These are phyloP conservation scores for Pseudogymnoascus sp. DNA, from an alignment of 2,329 filamentous ascomycete species.

Conservation along the genomic window DNA sequence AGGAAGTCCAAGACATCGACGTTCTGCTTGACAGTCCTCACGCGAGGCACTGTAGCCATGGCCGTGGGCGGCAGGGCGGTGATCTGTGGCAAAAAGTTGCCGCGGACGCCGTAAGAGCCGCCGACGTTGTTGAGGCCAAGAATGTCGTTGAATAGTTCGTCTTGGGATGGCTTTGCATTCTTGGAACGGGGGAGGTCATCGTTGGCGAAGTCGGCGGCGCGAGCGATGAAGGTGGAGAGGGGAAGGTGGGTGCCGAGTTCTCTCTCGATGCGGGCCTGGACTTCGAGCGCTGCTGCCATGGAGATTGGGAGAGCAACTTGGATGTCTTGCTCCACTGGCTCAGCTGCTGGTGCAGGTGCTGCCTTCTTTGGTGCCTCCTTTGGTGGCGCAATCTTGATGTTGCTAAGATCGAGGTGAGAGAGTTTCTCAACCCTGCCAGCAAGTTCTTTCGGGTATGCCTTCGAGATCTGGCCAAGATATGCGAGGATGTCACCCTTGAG, in stretches of 20 bases:
- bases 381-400: constrained; percentile 70
- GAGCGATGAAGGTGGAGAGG: constrained; percentile 76
- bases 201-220: constrained; percentile 81
- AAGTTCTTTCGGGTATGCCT: constrained; percentile 62
- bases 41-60: constrained; percentile 28
- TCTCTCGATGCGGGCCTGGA: constrained; percentile 71
- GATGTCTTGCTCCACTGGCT: constrained; percentile 38
- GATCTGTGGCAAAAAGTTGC: constrained; percentile 68
- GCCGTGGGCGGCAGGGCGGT: constrained; percentile 44
- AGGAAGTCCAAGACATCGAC: constrained; percentile 80
- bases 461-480: constrained; percentile 70
- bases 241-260: constrained; percentile 74
- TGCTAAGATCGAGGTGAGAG: constrained; percentile 82
- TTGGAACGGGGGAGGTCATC: constrained; percentile 67
- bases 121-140: constrained; percentile 56
- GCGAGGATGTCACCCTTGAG: constrained; percentile 94
- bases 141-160: constrained; percentile 85
- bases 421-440: constrained; percentile 67
- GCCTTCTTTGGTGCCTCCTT: constrained; percentile 31
- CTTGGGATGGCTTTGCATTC: constrained; percentile 56
- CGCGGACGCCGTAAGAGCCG: constrained; percentile 46
- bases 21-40: constrained; percentile 34
- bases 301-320: constrained; percentile 69
- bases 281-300: constrained; percentile 67
- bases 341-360: constrained; percentile 32